Conservation (phyloP, 352 stramenopile genomes). For the Phytopythium chamaehyphon region DNA sequence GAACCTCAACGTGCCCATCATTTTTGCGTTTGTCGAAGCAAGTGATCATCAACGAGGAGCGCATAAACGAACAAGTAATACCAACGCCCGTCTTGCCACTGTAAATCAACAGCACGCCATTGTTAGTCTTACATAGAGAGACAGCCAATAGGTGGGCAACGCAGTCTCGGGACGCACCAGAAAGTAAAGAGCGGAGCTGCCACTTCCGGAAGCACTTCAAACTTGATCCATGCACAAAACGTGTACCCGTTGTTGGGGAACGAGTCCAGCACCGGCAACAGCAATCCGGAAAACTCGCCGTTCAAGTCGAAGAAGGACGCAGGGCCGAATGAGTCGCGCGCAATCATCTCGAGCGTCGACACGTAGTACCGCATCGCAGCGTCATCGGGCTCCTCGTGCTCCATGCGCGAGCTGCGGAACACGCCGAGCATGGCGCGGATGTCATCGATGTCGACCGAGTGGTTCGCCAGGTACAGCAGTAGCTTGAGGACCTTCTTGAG, state of each 20-base stretch:
- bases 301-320: slow-evolving; percentile 83
- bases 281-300: slow-evolving; percentile 67
- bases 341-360: slow-evolving; percentile 83
- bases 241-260: slow-evolving; percentile 84
- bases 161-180: slow-evolving; percentile 30
- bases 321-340: slow-evolving; percentile 73
- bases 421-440: slow-evolving; percentile 79
- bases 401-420: slow-evolving; percentile 66
- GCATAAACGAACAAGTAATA: slow-evolving; percentile 75
- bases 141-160: too few relatives aligned
- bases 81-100: slow-evolving; percentile 71
- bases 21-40: slow-evolving; percentile 87
- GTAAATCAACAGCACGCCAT: neutral
- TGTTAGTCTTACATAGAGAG: too few relatives aligned
- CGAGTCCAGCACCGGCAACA: slow-evolving; percentile 60
- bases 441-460: slow-evolving; percentile 75
- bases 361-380: slow-evolving; percentile 72
- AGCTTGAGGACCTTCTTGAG: slow-evolving; percentile 76
- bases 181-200: slow-evolving; percentile 77
- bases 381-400: slow-evolving; percentile 67
- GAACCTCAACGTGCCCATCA: slow-evolving; percentile 73
- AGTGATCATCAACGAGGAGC: slow-evolving; percentile 72
- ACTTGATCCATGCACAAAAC: slow-evolving; percentile 84
- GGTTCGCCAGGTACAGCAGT: slow-evolving; percentile 74
- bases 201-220: slow-evolving; percentile 67